A percentile compares a stretch with the other conserved stretches of the same genome.
Evolutionary conservation across 1,284 basidiomycete genomes (phyloP).

Genomic region (Marasmius oreades): DNA sequence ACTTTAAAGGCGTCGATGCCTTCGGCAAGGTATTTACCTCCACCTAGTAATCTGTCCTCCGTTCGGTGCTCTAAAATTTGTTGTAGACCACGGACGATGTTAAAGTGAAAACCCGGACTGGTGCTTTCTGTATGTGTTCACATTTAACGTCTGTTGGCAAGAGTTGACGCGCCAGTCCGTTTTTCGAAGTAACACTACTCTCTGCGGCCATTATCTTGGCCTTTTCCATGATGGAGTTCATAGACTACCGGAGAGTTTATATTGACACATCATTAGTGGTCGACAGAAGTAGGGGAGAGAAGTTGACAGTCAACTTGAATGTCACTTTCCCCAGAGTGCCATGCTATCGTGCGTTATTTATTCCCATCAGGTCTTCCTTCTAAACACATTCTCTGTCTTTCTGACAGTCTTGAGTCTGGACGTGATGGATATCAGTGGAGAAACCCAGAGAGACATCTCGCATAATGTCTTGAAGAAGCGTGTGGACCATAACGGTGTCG

Average conservation of each 20-base stretch:
- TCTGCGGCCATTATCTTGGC: conserved; percentile 90
- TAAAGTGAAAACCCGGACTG: conserved; percentile 94
- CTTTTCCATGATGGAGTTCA: conserved; percentile 90
- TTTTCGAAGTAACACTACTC: conserved; percentile 78
- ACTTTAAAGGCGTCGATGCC: conserved; percentile 87
- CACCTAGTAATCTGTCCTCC: too few species aligned
- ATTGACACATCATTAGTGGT: conserved; percentile 90
- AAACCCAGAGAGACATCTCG: conserved; percentile 85
- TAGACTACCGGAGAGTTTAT: conserved; percentile 89
- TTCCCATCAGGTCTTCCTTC: not conserved
- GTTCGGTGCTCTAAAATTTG: conserved; percentile 4
- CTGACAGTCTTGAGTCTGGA: conserved; percentile 85
- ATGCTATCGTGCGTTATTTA: conserved; percentile 79
- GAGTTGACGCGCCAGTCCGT: conserved; percentile 2
- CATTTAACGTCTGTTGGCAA: conserved; percentile 4
- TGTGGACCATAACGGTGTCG: conserved; percentile 57
- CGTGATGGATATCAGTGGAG: conserved; percentile 97
- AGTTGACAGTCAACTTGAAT: conserved; percentile 89
- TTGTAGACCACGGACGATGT: conserved; percentile 93
- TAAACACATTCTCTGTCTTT: not conserved
- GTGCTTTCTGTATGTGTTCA: conserved; percentile 73
- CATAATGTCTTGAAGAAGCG: conserved; percentile 90
- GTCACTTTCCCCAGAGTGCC: conserved; percentile 96
- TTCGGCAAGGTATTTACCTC: conserved; percentile 99
- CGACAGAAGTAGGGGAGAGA: conserved; percentile 93